A percentile compares a stretch with the other conserved stretches of the same genome.
Conservation (phyloP, 2,329 filamentous ascomycete genomes). For the Neocucurbitaria cava region DNA sequence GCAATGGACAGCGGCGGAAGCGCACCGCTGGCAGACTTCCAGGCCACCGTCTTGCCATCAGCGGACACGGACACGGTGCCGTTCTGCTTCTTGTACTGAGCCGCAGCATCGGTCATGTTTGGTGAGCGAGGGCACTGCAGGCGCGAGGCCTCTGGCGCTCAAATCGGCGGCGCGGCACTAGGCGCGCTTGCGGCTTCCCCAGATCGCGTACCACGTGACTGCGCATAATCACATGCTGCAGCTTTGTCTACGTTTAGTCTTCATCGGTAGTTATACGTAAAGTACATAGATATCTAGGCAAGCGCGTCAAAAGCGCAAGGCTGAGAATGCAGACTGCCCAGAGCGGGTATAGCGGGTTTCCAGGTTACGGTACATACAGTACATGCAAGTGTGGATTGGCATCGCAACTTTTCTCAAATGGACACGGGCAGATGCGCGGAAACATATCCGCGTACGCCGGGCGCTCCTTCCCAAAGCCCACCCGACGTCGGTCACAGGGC, state of each 20-base stretch:
- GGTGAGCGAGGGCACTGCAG: constrained; percentile 18
- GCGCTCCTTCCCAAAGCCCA: constrained; percentile 8
- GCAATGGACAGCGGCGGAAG: constrained; percentile 72
- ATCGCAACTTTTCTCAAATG: neutral
- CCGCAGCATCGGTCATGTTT: constrained; percentile 48
- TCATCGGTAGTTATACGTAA: too few species aligned
- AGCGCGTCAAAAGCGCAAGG: too few species aligned
- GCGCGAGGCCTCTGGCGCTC: neutral
- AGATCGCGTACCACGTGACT: constrained; percentile 19
- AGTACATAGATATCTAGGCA: too few species aligned
- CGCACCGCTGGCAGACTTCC: constrained; percentile 73
- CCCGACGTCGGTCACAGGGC: constrained; percentile 12
- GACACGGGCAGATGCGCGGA: too few species aligned
- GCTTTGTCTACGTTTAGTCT: too few species aligned
- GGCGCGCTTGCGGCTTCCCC: constrained; percentile 19
- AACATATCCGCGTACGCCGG: too few species aligned
- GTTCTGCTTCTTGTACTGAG: constrained; percentile 93
- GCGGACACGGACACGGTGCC: constrained; percentile 78
- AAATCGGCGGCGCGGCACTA: neutral
- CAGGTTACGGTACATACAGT: too few species aligned
- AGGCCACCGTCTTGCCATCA: constrained; percentile 77
- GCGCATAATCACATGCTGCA: constrained; percentile 1
- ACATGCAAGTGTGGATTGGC: too few species aligned
- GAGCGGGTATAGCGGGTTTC: too few species aligned
- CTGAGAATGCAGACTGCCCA: too few species aligned